phyloP scores from a whole-genome alignment of 1,284 basidiomycete genomes.

The Leccinum angustisporum region DNA sequence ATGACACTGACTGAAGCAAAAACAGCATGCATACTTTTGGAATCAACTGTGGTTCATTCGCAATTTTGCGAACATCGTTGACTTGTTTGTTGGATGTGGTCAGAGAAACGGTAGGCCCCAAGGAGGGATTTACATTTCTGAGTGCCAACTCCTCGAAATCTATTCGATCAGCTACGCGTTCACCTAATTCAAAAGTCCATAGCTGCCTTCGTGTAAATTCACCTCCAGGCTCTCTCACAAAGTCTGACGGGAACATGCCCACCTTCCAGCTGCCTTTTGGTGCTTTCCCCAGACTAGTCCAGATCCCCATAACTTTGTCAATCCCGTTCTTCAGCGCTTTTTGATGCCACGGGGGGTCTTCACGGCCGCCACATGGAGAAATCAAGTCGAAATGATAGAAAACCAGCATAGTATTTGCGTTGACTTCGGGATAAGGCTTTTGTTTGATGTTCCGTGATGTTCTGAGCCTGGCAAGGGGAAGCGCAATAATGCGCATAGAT shows the following conservation, averaged over 20 bases:
- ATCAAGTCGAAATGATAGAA: conserved; percentile 49
- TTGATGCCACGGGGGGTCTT: conserved; percentile 16
- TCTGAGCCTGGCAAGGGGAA: conserved; percentile 39
- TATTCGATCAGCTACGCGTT: conserved; percentile 64
- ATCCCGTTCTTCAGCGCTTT: conserved; percentile 42
- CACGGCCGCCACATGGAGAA: conserved; percentile 7
- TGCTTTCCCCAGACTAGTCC: conserved; percentile 67
- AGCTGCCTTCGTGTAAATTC: conserved; percentile 39
- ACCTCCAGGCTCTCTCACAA: not conserved
- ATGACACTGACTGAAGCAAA: not conserved
- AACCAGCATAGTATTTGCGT: conserved; percentile 31
- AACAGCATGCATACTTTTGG: conserved; percentile 7
- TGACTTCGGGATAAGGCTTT: conserved; percentile 19
- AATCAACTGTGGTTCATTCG: not conserved
- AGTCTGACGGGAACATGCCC: conserved; percentile 14
- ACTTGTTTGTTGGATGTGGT: conserved; percentile 15
- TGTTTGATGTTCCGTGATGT: conserved; percentile 11
- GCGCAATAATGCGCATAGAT: conserved; percentile 48
- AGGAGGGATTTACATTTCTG: conserved; percentile 65
- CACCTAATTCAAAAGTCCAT: conserved; percentile 59
- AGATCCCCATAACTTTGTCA: conserved; percentile 51
- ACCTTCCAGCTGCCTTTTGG: conserved; percentile 69
- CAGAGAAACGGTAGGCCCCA: conserved; percentile 49
- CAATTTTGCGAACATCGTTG: conserved; percentile 19
- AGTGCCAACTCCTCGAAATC: conserved; percentile 77